These are phyloP conservation scores for Blumeria graminis DNA, from an alignment of 2,329 filamentous ascomycete species.

Conservation along the genomic window DNA sequence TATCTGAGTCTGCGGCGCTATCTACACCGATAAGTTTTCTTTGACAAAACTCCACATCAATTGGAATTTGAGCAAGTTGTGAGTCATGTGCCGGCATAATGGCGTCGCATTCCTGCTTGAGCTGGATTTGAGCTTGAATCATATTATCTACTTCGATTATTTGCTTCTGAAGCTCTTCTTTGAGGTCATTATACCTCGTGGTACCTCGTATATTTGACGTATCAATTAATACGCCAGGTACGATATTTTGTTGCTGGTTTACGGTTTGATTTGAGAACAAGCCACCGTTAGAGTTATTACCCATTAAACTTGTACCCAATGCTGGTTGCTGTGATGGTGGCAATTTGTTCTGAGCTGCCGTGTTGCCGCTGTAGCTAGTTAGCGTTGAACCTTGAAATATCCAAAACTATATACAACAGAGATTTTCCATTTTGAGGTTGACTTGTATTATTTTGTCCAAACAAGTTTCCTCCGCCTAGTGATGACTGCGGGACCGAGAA, in stretches of 20 bases:
- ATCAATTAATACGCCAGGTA: slow-evolving; percentile 57
- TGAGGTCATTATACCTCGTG: slow-evolving; percentile 76
- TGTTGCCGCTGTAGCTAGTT: slow-evolving; percentile 8
- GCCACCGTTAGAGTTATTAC: slow-evolving; percentile 9
- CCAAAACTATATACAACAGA: slow-evolving; percentile 12
- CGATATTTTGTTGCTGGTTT: slow-evolving; percentile 23
- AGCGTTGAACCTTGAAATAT: slow-evolving; percentile 3
- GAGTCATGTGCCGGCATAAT: slow-evolving; percentile 38
- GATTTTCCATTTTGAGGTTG: slow-evolving; percentile 12
- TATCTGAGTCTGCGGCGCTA: slow-evolving; percentile 36
- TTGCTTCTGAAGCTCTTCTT: slow-evolving; percentile 54
- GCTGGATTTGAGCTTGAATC: slow-evolving; percentile 57
- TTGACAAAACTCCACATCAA: slow-evolving; percentile 38
- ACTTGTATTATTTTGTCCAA: slow-evolving; percentile 8
- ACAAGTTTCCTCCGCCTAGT: slow-evolving; percentile 7
- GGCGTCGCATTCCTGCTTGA: slow-evolving; percentile 52
- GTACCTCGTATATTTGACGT: slow-evolving; percentile 57
- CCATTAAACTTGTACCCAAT: slow-evolving; percentile 11
- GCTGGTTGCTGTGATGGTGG: slow-evolving; percentile 9
- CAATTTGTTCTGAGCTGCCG: slow-evolving; percentile 10
- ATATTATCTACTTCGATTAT: slow-evolving; percentile 57
- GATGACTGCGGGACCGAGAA: no score
- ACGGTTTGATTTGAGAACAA: slow-evolving; percentile 23
- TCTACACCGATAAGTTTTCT: slow-evolving; percentile 38
- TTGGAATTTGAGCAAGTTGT: slow-evolving; percentile 37